Evolutionary conservation across 1,284 basidiomycete species (phyloP).

Genomic region (Fomitopsis schrenkii): DNA sequence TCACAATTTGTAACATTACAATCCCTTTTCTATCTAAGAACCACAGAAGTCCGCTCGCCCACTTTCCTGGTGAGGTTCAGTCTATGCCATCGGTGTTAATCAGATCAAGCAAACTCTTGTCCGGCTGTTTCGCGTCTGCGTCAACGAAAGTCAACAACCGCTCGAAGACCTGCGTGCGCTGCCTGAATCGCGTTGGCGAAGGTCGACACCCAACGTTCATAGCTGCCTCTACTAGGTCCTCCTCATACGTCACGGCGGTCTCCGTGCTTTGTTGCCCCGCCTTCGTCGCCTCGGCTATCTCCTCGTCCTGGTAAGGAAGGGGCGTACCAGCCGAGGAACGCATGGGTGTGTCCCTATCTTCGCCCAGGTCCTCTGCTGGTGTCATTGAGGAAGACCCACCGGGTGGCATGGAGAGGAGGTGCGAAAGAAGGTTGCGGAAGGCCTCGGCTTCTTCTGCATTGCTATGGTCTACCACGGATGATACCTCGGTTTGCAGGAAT

Average conservation of each 20-base stretch:
- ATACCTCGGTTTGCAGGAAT: constrained; percentile 68
- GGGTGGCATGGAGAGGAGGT: constrained; percentile 45
- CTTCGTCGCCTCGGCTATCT: constrained; percentile 3
- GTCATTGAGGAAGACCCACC: background rate
- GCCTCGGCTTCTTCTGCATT: constrained; percentile 54
- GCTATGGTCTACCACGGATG: constrained; percentile 64
- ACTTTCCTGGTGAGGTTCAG: background rate
- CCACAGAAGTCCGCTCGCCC: background rate
- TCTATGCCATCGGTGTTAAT: constrained; percentile 20
- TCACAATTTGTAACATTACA: background rate
- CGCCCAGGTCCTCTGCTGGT: background rate
- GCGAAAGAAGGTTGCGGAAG: constrained; percentile 65
- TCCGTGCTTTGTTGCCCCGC: background rate
- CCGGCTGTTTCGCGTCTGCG: constrained; percentile 60
- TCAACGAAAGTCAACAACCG: constrained; percentile 57
- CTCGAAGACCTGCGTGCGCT: constrained; percentile 69
- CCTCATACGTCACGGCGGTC: constrained; percentile 27
- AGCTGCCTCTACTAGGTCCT: constrained; percentile 36
- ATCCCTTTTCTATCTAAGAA: background rate
- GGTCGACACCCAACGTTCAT: constrained; percentile 16
- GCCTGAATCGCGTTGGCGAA: constrained; percentile 42
- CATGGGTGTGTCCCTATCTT: background rate
- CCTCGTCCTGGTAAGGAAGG: constrained; percentile 6
- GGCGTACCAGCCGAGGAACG: background rate
- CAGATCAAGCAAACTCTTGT: constrained; percentile 27